Percentiles rank a stretch among this genome's conserved stretches.
Conservation (phyloP, 1,139 yeast genomes). For the Saccharomyces hybrid region DNA sequence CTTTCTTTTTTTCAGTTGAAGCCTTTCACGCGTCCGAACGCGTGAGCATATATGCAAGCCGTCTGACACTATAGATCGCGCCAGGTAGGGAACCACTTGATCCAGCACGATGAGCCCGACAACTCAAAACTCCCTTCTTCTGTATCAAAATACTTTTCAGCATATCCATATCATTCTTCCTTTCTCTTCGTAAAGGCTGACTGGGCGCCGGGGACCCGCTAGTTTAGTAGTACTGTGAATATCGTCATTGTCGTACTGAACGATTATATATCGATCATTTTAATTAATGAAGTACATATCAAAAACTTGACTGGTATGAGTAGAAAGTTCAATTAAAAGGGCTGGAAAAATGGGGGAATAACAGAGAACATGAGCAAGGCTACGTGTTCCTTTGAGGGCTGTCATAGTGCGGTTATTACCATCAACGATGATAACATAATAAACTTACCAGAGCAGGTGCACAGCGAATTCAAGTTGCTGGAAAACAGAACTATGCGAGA, state of each 20-base stretch:
- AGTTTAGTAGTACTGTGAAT: neutral
- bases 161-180: neutral
- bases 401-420: slow-evolving; percentile 17
- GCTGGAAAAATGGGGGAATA: neutral
- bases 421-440: slow-evolving; percentile 10
- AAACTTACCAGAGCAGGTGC: slow-evolving; percentile 10
- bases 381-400: slow-evolving; percentile 23
- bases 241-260: neutral
- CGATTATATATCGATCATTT: neutral
- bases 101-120: neutral
- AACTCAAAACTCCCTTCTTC: neutral
- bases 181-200: neutral
- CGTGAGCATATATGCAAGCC: neutral
- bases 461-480: slow-evolving; percentile 16
- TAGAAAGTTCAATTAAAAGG: neutral
- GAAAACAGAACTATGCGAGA: slow-evolving; percentile 6
- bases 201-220: neutral
- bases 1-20: neutral
- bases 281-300: neutral
- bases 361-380: slow-evolving; percentile 9
- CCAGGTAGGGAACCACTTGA: neutral
- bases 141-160: neutral
- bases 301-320: neutral
- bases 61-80: neutral
- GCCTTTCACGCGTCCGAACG: neutral